These are phyloP conservation scores for Rhododendron williamsianum DNA, from an alignment of 148 eudicot genomes.

Conservation along the genomic window DNA sequence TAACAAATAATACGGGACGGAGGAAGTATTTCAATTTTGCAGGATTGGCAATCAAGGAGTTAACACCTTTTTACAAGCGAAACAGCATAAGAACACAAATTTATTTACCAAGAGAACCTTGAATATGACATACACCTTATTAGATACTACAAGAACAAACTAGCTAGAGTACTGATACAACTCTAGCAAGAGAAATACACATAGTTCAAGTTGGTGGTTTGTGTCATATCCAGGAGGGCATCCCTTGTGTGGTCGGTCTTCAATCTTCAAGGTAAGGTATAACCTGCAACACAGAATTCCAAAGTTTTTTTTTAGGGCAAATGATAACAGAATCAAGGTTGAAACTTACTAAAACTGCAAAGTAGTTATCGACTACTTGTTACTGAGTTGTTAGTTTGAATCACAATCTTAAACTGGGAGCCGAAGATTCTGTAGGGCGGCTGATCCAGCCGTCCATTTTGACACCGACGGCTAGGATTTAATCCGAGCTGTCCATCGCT, in stretches of 20 bases:
- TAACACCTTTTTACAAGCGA: neutral
- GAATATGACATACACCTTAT: neutral
- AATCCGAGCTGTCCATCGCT: too few species aligned
- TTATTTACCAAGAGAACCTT: neutral
- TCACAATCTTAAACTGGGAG: neutral
- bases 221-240: neutral
- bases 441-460: too few species aligned
- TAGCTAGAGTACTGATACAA: neutral
- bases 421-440: too few species aligned
- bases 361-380: neutral
- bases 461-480: too few species aligned
- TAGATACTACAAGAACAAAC: neutral
- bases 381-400: neutral
- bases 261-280: conserved; percentile 1
- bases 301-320: neutral
- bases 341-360: neutral
- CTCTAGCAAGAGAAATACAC: neutral
- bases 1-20: too few species aligned
- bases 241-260: neutral
- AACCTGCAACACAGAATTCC: neutral
- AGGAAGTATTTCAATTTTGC: neutral
- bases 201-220: neutral
- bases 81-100: neutral
- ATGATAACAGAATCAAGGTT: neutral
- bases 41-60: neutral